phyloP scores from a whole-genome alignment of 139 green algal genomes.

The Chlamydomonas applanata region DNA sequence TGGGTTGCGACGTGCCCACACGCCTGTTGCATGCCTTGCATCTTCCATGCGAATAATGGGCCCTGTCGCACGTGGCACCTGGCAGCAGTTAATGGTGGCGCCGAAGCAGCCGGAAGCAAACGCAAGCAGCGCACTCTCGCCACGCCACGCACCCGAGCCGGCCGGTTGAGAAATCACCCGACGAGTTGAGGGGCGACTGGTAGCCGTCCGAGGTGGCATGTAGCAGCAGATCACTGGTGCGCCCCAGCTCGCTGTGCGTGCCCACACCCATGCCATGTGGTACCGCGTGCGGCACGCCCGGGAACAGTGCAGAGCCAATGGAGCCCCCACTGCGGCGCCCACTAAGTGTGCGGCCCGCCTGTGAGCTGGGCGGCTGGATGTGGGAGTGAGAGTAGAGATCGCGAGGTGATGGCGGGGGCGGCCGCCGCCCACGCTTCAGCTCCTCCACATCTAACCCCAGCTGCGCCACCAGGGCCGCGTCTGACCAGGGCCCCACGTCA shows the following conservation, averaged over 20 bases:
- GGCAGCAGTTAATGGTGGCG: too few species aligned
- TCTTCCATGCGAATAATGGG: too few species aligned
- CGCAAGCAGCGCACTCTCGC: too few species aligned
- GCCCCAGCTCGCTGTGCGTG: neutral
- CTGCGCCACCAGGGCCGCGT: conserved; percentile 41
- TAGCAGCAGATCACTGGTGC: too few species aligned
- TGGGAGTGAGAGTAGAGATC: neutral
- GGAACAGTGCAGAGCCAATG: neutral
- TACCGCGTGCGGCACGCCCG: neutral
- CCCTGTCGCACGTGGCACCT: too few species aligned
- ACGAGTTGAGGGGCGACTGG: neutral
- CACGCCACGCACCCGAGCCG: neutral
- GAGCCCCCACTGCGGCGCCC: neutral
- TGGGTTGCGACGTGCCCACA: too few species aligned
- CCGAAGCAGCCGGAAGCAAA: too few species aligned
- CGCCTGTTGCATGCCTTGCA: too few species aligned
- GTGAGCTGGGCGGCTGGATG: too few species aligned
- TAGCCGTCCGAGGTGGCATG: neutral
- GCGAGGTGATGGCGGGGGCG: too few species aligned
- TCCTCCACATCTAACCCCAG: conserved; percentile 27
- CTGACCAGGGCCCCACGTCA: conserved; percentile 80
- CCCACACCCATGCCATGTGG: neutral
- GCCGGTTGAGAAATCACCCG: neutral
- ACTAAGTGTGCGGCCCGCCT: too few species aligned
- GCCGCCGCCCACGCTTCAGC: conserved; percentile 5